Evolutionary conservation across 345 rosid species (phyloP).

Genomic region (Iberis pinnata): DNA sequence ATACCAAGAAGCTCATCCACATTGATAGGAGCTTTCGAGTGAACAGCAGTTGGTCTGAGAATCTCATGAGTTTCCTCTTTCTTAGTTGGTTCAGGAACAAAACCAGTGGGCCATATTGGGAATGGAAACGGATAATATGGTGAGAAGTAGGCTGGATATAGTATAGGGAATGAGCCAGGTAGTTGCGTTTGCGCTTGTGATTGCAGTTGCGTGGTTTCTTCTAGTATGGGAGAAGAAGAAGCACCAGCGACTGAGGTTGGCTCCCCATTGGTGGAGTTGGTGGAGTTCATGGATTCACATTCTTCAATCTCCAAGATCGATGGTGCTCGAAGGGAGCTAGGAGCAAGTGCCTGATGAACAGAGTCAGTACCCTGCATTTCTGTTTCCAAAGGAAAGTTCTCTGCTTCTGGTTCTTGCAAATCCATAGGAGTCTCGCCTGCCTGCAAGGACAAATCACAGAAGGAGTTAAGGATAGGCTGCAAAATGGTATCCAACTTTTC

Average conservation of each 20-base stretch:
- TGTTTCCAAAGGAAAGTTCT: constrained; percentile 37
- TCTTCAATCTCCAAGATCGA: constrained; percentile 56
- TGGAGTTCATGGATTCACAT: constrained; percentile 94
- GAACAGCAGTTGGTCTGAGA: constrained; percentile 75
- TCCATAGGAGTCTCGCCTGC: constrained; percentile 45
- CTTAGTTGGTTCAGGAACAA: constrained; percentile 38
- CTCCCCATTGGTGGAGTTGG: constrained; percentile 68
- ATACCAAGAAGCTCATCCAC: constrained; percentile 89
- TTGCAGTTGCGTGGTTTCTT: constrained; percentile 22
- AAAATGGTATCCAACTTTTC: not conserved
- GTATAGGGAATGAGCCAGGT: constrained; percentile 52
- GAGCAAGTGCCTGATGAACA: constrained; percentile 34
- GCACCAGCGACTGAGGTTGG: constrained; percentile 27
- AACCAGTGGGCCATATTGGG: constrained; percentile 68
- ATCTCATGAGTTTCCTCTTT: constrained; percentile 56
- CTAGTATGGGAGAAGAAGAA: constrained; percentile 19
- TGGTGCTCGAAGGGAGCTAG: constrained; percentile 42
- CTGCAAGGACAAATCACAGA: constrained; percentile 33
- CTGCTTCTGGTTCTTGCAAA: constrained; percentile 48
- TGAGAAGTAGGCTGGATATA: constrained; percentile 68
- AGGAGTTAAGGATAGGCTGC: not conserved
- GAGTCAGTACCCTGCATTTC: constrained; percentile 27
- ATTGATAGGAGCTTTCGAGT: constrained; percentile 78
- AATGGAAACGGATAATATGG: constrained; percentile 62
- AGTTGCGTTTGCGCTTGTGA: constrained; percentile 37